These are phyloP conservation scores for Saccharomycopsis sp. DNA, from an alignment of 805 yeast species.

Conservation along the genomic window DNA sequence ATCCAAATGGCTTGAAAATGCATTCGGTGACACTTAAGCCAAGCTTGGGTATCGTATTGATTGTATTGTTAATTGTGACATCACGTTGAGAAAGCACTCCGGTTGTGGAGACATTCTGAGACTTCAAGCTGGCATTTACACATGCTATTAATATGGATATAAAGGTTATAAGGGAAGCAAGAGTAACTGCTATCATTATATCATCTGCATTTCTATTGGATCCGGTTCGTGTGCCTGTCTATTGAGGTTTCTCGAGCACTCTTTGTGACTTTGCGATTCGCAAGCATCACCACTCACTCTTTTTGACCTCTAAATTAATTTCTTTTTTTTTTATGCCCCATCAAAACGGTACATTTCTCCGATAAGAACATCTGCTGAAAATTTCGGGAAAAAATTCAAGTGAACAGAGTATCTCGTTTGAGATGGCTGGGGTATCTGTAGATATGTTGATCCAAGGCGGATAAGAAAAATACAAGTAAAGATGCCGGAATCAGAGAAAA, in stretches of 20 bases:
- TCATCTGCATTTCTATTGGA: neutral
- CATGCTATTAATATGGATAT: too few species aligned
- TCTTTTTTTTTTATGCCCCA: neutral
- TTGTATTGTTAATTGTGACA: conserved; percentile 23
- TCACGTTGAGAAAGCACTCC: neutral
- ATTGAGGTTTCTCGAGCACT: too few species aligned
- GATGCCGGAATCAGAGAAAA: neutral
- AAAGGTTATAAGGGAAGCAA: too few species aligned
- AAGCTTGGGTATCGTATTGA: conserved; percentile 28
- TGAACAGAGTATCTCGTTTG: neutral
- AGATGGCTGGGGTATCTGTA: too few species aligned
- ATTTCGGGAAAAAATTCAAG: too few species aligned
- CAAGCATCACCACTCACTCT: too few species aligned
- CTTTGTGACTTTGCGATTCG: too few species aligned
- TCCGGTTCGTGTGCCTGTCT: too few species aligned
- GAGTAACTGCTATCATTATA: too few species aligned
- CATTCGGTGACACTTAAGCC: conserved; percentile 30
- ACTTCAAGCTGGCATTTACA: neutral
- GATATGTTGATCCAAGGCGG: too few species aligned
- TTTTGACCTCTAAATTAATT: too few species aligned
- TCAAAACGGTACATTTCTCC: neutral
- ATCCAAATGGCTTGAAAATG: conserved; percentile 28
- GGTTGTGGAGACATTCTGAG: neutral
- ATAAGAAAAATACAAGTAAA: neutral
- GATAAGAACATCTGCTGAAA: neutral